Conservation (phyloP, 2,329 filamentous ascomycete species). For the Colletotrichum chlorophyti region DNA sequence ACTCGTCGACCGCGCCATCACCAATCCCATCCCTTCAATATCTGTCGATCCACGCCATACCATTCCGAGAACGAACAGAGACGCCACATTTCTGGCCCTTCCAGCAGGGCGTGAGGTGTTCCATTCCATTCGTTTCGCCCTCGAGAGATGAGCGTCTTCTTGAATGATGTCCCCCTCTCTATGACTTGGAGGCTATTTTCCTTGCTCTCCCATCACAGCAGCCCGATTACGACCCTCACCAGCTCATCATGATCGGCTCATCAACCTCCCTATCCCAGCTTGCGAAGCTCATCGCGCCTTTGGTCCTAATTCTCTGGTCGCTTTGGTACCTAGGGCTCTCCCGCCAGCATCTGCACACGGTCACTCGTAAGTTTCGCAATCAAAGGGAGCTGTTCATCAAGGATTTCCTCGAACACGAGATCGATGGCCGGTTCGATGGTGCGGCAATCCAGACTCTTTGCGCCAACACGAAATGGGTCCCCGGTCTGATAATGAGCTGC, state of each 20-base stretch:
- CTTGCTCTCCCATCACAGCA: not conserved
- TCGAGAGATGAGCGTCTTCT: slow-evolving; percentile 5
- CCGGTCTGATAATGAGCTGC: slow-evolving; percentile 50
- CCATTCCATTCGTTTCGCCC: slow-evolving; percentile 17
- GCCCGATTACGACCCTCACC: not conserved
- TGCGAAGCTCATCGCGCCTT: slow-evolving; percentile 27
- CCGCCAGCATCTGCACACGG: slow-evolving; percentile 31
- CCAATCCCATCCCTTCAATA: slow-evolving; percentile 28
- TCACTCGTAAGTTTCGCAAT: slow-evolving; percentile 39
- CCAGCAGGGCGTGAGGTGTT: not conserved
- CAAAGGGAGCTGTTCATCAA: slow-evolving; percentile 41
- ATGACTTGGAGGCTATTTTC: not conserved
- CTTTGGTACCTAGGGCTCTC: slow-evolving; percentile 34
- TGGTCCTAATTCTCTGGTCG: slow-evolving; percentile 35
- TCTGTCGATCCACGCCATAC: slow-evolving; percentile 20
- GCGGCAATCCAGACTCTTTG: slow-evolving; percentile 41
- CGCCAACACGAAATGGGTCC: slow-evolving; percentile 45
- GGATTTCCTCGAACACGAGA: slow-evolving; percentile 41
- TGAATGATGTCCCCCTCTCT: not conserved
- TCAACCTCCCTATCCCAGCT: slow-evolving; percentile 34
- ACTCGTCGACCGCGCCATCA: slow-evolving; percentile 2
- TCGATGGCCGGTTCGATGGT: slow-evolving; percentile 41
- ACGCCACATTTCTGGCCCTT: slow-evolving; percentile 20
- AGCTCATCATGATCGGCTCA: slow-evolving; percentile 30
- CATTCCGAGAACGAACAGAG: slow-evolving; percentile 9